phyloP scores from a whole-genome alignment of 2,329 filamentous ascomycete genomes.

The Aulographum hederae region DNA sequence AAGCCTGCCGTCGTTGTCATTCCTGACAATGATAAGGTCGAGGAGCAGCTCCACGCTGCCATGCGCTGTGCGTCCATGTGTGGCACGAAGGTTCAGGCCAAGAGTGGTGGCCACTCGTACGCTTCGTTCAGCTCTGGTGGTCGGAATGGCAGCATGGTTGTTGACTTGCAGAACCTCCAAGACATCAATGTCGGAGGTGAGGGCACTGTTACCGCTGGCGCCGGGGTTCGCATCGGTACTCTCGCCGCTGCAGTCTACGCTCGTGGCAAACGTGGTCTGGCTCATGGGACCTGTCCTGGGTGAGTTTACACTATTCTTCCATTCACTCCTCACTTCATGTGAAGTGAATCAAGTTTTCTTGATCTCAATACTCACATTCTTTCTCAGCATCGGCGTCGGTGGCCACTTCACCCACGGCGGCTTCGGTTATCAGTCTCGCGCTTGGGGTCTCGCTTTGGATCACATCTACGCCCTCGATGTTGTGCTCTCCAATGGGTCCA shows the following conservation, averaged over 20 bases:
- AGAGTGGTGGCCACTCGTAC: conserved; percentile 47
- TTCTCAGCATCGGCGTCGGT: conserved; percentile 30
- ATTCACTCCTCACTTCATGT: too few relatives aligned
- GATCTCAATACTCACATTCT: not conserved
- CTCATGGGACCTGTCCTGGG: conserved; percentile 36
- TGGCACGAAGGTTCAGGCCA: conserved; percentile 38
- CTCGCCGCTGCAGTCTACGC: conserved; percentile 16
- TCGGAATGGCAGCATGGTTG: conserved; percentile 28
- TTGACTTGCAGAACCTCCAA: conserved; percentile 28
- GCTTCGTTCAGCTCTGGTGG: conserved; percentile 31
- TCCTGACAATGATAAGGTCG: conserved; percentile 29
- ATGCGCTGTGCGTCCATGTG: conserved; percentile 36
- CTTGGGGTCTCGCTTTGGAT: conserved; percentile 40
- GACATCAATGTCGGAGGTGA: conserved; percentile 20
- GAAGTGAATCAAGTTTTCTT: too few relatives aligned
- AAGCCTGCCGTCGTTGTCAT: conserved; percentile 38
- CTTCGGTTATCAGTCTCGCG: conserved; percentile 37
- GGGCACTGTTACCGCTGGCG: conserved; percentile 25
- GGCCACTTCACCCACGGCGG: conserved; percentile 37
- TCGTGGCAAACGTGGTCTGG: conserved; percentile 21
- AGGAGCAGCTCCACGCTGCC: conserved; percentile 34
- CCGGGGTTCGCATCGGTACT: conserved; percentile 29
- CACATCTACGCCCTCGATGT: conserved; percentile 37
- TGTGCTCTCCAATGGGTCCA: conserved; percentile 36
- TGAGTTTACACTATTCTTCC: conserved; percentile 13